Conservation (phyloP, 805 yeast genomes). For the Lipomyces starkeyi region DNA sequence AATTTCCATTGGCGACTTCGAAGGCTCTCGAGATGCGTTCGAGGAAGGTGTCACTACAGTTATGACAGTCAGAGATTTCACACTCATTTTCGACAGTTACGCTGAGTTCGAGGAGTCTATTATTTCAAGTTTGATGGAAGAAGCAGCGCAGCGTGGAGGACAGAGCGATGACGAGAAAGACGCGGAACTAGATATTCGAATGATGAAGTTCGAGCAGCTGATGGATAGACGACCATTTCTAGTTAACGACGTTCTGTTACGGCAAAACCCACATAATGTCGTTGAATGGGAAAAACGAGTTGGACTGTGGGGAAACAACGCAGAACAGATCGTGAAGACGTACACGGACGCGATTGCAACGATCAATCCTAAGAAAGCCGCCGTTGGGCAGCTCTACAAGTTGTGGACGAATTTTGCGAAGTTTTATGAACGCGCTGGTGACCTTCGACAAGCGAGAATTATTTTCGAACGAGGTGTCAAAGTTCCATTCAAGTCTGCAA, state of each 20-base stretch:
- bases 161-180: conserved; percentile 36
- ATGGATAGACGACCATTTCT: conserved; percentile 62
- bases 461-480: conserved; percentile 68
- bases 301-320: conserved; percentile 51
- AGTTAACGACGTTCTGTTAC: conserved; percentile 68
- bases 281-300: conserved; percentile 73
- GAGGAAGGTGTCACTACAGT: conserved; percentile 57
- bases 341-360: conserved; percentile 69
- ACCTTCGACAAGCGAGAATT: conserved; percentile 63
- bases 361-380: conserved; percentile 64
- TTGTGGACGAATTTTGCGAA: conserved; percentile 76
- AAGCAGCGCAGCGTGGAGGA: conserved; percentile 34
- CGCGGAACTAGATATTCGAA: conserved; percentile 52
- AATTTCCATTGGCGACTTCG: conserved; percentile 49
- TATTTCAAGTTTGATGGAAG: conserved; percentile 47
- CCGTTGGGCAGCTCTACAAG: conserved; percentile 52
- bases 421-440: conserved; percentile 62
- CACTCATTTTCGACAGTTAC: conserved; percentile 65
- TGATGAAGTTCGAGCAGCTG: conserved; percentile 59
- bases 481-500: conserved; percentile 67
- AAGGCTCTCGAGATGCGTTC: conserved; percentile 52
- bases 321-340: conserved; percentile 57
- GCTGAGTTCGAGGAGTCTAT: conserved; percentile 64
- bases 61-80: conserved; percentile 64
- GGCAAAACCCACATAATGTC: conserved; percentile 66